phyloP scores from a whole-genome alignment of 75 land plant species.

The Selaginella moellendorffii region DNA sequence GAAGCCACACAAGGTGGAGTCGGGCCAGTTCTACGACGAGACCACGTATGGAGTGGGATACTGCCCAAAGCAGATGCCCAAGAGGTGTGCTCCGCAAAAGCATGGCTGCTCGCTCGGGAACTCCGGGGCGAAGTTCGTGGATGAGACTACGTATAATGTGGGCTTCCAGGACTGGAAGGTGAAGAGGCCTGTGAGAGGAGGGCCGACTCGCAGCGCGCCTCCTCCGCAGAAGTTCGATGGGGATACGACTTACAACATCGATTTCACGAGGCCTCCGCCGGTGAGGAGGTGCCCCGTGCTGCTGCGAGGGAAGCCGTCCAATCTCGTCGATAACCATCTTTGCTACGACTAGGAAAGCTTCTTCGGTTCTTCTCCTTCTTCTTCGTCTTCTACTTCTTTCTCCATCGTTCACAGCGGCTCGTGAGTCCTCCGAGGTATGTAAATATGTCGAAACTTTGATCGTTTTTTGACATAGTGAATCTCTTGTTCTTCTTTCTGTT shows the following conservation, averaged over 20 bases:
- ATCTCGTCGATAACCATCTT: conserved; percentile 16
- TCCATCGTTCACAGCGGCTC: too few relatives aligned
- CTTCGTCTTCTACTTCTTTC: too few relatives aligned
- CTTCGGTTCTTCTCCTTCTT: too few relatives aligned
- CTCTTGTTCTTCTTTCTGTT: too few relatives aligned
- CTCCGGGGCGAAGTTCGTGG: conserved; percentile 17
- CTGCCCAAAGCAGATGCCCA: not conserved
- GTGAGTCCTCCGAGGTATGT: too few relatives aligned
- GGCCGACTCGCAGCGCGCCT: not conserved
- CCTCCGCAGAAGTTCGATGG: not conserved
- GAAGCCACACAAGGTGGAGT: not conserved
- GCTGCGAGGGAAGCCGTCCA: conserved; percentile 6
- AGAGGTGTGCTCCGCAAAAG: not conserved
- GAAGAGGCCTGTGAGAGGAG: not conserved
- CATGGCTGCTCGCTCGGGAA: conserved; percentile 14
- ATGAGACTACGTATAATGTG: conserved; percentile 19
- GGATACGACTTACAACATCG: not conserved
- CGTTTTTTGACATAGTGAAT: too few relatives aligned
- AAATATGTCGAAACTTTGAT: too few relatives aligned
- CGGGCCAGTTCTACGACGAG: conserved; percentile 4
- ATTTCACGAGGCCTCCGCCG: not conserved
- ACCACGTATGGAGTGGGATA: conserved; percentile 15
- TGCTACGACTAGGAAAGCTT: too few relatives aligned
- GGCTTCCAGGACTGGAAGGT: conserved; percentile 14
- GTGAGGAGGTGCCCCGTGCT: conserved; percentile 8